phyloP scores from a whole-genome alignment of 108 stramenopile genomes.

The Licmophora abbreviata region DNA sequence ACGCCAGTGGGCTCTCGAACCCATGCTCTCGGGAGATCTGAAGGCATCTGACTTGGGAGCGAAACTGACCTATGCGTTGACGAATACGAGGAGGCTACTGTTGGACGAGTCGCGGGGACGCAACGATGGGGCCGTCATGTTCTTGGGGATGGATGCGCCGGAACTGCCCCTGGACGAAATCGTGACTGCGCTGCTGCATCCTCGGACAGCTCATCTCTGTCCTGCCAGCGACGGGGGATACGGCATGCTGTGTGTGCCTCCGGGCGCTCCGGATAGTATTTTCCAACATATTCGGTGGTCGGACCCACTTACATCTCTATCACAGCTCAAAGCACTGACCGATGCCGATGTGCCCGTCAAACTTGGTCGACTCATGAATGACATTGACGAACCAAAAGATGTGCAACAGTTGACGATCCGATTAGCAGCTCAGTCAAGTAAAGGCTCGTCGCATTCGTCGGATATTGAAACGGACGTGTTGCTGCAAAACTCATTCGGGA shows the following conservation, averaged over 20 bases:
- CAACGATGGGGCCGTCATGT: slow-evolving; percentile 30
- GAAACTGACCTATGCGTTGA: slow-evolving; percentile 53
- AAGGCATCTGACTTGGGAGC: slow-evolving; percentile 49
- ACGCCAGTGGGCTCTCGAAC: slow-evolving; percentile 31
- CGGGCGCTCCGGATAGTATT: slow-evolving; percentile 20
- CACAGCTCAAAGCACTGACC: slow-evolving; percentile 74
- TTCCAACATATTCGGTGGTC: slow-evolving; percentile 68
- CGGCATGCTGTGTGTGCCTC: slow-evolving; percentile 72
- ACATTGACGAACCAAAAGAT: slow-evolving; percentile 76
- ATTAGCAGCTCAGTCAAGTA: slow-evolving; percentile 2
- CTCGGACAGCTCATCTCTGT: slow-evolving; percentile 44
- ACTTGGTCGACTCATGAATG: slow-evolving; percentile 61
- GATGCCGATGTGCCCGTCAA: slow-evolving; percentile 44
- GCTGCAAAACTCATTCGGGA: too few species aligned
- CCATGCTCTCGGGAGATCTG: slow-evolving; percentile 35
- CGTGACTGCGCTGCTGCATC: slow-evolving; percentile 27
- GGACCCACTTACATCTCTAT: slow-evolving; percentile 57
- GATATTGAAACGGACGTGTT: too few species aligned
- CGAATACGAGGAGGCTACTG: slow-evolving; percentile 25
- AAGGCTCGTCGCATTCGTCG: too few species aligned
- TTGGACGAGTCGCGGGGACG: slow-evolving; percentile 6
- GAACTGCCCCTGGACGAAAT: slow-evolving; percentile 68
- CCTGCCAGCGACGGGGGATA: slow-evolving; percentile 85
- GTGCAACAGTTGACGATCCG: slow-evolving; percentile 33
- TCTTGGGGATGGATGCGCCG: slow-evolving; percentile 86